Percentiles rank a stretch among this genome's conserved stretches.
These are phyloP conservation scores for Bodo saltans DNA, from an alignment of 78 protist genomes.

Conservation along the genomic window DNA sequence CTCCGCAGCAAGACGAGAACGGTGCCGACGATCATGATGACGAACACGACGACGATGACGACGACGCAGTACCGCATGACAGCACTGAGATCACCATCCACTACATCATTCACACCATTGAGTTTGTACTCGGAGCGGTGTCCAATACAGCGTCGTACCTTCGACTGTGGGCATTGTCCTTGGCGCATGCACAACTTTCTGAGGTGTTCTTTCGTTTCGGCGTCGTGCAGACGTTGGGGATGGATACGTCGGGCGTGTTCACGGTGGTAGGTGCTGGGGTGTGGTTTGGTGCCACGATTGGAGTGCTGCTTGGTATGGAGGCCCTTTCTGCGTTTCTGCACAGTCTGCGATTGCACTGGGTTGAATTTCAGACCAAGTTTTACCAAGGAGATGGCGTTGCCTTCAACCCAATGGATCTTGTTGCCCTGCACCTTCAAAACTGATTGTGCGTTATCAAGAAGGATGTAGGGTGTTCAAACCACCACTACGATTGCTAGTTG, in stretches of 20 bases:
- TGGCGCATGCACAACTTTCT: constrained; percentile 94
- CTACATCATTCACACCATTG: constrained; percentile 97
- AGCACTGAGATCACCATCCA: constrained; percentile 79
- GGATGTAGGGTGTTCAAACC: no score
- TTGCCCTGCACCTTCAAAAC: no score
- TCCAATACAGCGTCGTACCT: constrained; percentile 99
- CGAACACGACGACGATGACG: constrained; percentile 69
- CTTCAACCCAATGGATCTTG: constrained; percentile 62
- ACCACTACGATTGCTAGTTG: no score
- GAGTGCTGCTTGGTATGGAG: constrained; percentile 96
- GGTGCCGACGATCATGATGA: not conserved
- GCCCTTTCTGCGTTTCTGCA: constrained; percentile 98
- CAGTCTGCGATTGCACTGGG: constrained; percentile 99
- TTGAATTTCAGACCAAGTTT: constrained; percentile 96
- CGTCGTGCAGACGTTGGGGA: not conserved
- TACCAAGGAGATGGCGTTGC: constrained; percentile 69
- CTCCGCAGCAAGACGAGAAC: not conserved
- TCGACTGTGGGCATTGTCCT: constrained; percentile 99
- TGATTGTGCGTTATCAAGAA: no score
- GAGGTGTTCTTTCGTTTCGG: constrained; percentile 29
- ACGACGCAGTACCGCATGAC: constrained; percentile 51
- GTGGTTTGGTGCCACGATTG: constrained; percentile 89
- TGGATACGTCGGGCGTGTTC: not conserved
- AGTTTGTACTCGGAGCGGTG: constrained; percentile 91
- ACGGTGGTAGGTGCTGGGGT: constrained; percentile 64